Evolutionary conservation across 192 early-diverging fungal species (phyloP).

Genomic region (Linnemannia elongata): DNA sequence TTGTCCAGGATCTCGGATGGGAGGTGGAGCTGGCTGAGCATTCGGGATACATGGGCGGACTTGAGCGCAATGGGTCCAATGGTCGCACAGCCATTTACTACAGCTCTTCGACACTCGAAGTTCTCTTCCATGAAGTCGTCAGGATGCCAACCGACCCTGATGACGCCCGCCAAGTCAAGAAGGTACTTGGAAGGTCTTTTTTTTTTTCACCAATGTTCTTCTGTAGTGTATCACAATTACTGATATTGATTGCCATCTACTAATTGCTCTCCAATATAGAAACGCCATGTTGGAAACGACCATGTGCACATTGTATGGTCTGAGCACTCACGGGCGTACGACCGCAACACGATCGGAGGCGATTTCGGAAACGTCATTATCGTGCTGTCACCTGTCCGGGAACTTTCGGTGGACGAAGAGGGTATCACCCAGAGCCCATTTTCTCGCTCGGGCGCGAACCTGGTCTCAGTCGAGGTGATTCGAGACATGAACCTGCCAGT

Average conservation of each 20-base stretch:
- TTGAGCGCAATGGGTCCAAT: conserved; percentile 85
- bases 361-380: conserved; percentile 99
- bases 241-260: background rate
- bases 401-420: conserved; percentile 55
- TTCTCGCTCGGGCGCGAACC: background rate
- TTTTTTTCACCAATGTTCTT: background rate
- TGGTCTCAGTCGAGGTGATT: conserved; percentile 68
- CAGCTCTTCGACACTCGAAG: conserved; percentile 85
- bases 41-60: conserved; percentile 87
- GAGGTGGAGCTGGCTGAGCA: conserved; percentile 88
- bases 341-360: conserved; percentile 91
- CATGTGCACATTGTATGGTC: conserved; percentile 99
- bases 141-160: conserved; percentile 86
- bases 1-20: conserved; percentile 95
- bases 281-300: conserved; percentile 99
- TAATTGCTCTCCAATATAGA: conserved; percentile 48
- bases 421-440: background rate
- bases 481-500: conserved; percentile 70
- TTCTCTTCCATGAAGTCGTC: conserved; percentile 93
- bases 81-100: conserved; percentile 86
- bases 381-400: conserved; percentile 84
- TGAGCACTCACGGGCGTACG: conserved; percentile 91
- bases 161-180: conserved; percentile 91
- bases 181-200: conserved; percentile 67
- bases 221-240: background rate